Evolutionary conservation across 2,329 filamentous ascomycete genomes (phyloP).

Genomic region (Grosmannia clavigera): DNA sequence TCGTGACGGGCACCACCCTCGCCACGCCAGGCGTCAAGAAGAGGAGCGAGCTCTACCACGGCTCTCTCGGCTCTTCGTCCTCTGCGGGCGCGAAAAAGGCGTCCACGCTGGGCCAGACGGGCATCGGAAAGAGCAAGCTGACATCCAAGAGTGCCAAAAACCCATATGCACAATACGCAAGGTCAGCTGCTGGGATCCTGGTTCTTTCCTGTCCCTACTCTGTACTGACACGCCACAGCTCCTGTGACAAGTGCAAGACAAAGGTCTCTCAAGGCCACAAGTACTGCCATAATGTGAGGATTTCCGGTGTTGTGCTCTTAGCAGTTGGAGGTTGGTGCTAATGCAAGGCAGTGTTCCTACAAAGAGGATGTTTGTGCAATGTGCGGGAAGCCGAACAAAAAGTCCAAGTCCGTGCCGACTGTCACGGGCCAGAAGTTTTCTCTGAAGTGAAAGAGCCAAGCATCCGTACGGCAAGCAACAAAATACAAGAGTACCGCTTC

Average conservation of each 20-base stretch:
- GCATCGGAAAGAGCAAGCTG: constrained; percentile 53
- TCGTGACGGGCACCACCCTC: constrained; percentile 45
- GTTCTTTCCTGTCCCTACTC: no score
- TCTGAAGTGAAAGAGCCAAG: constrained; percentile 33
- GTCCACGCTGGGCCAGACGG: constrained; percentile 43
- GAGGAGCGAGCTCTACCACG: constrained; percentile 55
- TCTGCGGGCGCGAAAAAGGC: constrained; percentile 28
- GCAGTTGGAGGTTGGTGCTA: no score
- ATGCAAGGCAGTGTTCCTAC: constrained; percentile 37
- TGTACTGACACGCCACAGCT: constrained; percentile 19
- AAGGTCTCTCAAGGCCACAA: constrained; percentile 50
- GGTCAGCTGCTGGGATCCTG: constrained; percentile 9
- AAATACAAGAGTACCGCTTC: not conserved
- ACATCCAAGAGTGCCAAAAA: constrained; percentile 53
- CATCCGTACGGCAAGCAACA: not conserved
- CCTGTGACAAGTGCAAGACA: constrained; percentile 48
- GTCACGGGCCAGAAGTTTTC: constrained; percentile 51
- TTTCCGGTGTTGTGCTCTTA: no score
- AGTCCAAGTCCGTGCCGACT: constrained; percentile 36
- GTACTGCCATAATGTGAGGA: constrained; percentile 34
- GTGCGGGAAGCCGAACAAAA: constrained; percentile 48
- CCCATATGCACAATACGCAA: constrained; percentile 51
- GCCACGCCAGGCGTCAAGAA: constrained; percentile 54
- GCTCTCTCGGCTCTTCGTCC: constrained; percentile 36
- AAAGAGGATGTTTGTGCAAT: constrained; percentile 50